Base-by-base conservation (phyloP, 306 rosid species). In the Pyrus pyrifolia region DNA sequence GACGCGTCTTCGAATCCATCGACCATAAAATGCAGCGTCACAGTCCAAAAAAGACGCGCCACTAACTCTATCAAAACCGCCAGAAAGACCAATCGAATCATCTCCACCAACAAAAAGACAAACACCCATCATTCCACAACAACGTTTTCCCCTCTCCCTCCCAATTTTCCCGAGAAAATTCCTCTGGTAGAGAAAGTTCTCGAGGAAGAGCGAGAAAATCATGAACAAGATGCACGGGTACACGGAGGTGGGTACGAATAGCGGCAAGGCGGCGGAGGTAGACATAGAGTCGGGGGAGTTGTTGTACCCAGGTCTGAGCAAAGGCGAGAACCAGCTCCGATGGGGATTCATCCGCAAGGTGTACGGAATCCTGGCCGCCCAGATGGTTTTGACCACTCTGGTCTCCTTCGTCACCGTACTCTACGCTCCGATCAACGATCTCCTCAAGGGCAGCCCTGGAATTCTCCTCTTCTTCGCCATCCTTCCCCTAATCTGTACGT, bases 261-360 rank as follows among this genome's bases (percentile, higher is more conserved):
- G 81, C 72, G 53, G 19, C 61, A 86, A 83, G 85, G 85, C 68
- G 57, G 87, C 13, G 62, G 91, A 84, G 68, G 82, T 84, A n/a
- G 98, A 94, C 75, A 71, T 94, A 23, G 98, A 94, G 83, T 85
- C 97, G 5, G 98, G 98, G 7, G 97, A 92, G 84, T 72, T 81
- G 22, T 71, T 95, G 49, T 95, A 82, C 75, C 98, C 98, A 0
- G 98, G 98, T 22, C 68, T 95, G 7, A 83, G 91, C 82, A 23
- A 53, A 68, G 92, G 92, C 21, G 98, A 95, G 83, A 94, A 94
- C 55, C 93, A 88, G 84, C 97, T 94, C 79, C 98, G 98, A 78
- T 94, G 98, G 98, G 97, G 97, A 0, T 94, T 94, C 85, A 85
- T 94, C 22, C 98, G 98, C 62, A 94, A 94, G 81, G 98, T 95